Conservation (phyloP, 176 grass and related monocot species). For the Rhipidocladum racemiflorum region DNA sequence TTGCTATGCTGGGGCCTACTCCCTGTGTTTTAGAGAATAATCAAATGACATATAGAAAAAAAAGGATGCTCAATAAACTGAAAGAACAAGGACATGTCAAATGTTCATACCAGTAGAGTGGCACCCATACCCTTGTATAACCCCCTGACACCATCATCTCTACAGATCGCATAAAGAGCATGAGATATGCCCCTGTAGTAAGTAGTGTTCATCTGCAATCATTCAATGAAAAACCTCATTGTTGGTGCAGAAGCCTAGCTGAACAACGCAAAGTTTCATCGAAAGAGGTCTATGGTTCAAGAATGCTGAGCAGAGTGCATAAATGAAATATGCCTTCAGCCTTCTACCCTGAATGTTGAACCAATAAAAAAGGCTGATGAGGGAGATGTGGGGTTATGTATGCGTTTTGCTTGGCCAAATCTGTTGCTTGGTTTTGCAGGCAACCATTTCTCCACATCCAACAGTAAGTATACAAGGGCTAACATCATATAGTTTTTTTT, state of each 20-base stretch:
- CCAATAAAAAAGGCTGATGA: background rate
- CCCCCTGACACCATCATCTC: conserved; percentile 84
- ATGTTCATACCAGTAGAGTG: conserved; percentile 67
- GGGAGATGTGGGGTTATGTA: background rate
- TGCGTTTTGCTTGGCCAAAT: background rate
- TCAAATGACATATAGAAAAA: background rate
- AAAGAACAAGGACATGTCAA: conserved; percentile 3
- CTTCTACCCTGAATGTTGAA: background rate
- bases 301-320: background rate
- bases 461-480: background rate
- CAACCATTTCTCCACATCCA: background rate
- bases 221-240: conserved; percentile 12
- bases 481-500: background rate
- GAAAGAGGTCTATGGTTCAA: background rate
- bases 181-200: conserved; percentile 97
- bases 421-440: background rate
- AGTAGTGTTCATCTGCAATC: conserved; percentile 75
- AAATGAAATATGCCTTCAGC: background rate
- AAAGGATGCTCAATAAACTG: background rate
- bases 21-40: conserved; percentile 54
- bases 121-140: conserved; percentile 96
- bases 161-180: conserved; percentile 74
- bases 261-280: background rate
- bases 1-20: conserved; percentile 90
- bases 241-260: conserved; percentile 19